These are phyloP conservation scores for Keithomyces neogunnii DNA, from an alignment of 2,329 filamentous ascomycete species.

Conservation along the genomic window DNA sequence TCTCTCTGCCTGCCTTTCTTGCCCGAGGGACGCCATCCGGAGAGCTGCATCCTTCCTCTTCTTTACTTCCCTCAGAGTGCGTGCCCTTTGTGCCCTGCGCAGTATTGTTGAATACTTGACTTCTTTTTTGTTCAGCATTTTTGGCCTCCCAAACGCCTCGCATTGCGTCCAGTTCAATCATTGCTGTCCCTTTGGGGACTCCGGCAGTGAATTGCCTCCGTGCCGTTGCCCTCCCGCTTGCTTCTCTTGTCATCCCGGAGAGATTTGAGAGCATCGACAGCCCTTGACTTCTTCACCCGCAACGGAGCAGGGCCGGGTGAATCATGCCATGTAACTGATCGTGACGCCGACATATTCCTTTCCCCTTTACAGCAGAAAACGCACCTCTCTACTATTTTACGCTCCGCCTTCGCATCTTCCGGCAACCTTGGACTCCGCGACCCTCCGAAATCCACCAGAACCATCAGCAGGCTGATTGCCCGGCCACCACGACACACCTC, in stretches of 20 bases:
- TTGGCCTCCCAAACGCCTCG: constrained; percentile 8
- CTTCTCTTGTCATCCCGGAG: not conserved
- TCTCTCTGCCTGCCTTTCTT: not conserved
- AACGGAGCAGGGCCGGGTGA: constrained; percentile 5
- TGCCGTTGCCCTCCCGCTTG: constrained; percentile 3
- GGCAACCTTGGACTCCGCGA: not conserved
- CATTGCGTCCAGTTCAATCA: constrained; percentile 9
- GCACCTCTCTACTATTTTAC: not conserved
- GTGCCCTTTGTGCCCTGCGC: constrained; percentile 9
- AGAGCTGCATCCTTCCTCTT: constrained; percentile 1
- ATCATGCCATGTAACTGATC: constrained; percentile 1
- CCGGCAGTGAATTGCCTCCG: constrained; percentile 12
- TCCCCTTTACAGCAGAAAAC: constrained; percentile 1
- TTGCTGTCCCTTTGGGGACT: constrained; percentile 14
- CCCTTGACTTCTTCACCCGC: constrained; percentile 3
- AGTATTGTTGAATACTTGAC: constrained; percentile 13
- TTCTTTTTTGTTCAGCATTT: constrained; percentile 8
- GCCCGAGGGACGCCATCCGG: not conserved
- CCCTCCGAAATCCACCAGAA: not conserved
- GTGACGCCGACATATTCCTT: not conserved
- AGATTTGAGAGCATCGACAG: not conserved
- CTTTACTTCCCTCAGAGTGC: not conserved
- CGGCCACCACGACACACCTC: not conserved
- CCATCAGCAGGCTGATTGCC: not conserved
- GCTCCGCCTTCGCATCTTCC: not conserved